Percentiles rank a stretch among this genome's conserved stretches.
phyloP scores from a whole-genome alignment of 768 basidiomycete genomes.

The Guyanaporus albipodus region DNA sequence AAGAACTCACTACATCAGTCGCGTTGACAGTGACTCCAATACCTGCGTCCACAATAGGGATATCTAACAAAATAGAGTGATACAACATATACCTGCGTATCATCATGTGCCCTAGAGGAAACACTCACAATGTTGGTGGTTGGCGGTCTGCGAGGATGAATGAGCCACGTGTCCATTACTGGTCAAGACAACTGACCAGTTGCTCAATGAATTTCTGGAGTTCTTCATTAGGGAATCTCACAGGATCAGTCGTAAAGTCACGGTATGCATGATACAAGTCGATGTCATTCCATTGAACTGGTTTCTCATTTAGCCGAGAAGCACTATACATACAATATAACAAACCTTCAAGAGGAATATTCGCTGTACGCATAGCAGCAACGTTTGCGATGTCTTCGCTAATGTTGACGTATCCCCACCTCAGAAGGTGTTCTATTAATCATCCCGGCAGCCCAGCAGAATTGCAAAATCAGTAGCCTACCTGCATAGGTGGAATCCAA shows the following conservation, averaged over 20 bases:
- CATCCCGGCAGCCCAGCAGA: neutral
- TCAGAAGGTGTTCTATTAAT: neutral
- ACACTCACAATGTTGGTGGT: slow-evolving; percentile 30
- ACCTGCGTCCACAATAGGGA: slow-evolving; percentile 69
- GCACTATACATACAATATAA: neutral
- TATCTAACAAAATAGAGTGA: slow-evolving; percentile 37
- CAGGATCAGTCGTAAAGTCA: slow-evolving; percentile 68
- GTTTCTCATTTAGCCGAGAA: neutral
- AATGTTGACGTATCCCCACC: slow-evolving; percentile 50
- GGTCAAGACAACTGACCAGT: slow-evolving; percentile 41
- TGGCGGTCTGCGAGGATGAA: slow-evolving; percentile 12
- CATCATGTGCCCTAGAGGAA: neutral
- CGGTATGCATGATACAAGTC: slow-evolving; percentile 66
- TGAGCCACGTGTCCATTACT: slow-evolving; percentile 1
- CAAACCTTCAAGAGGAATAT: slow-evolving; percentile 73
- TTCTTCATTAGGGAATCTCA: slow-evolving; percentile 54
- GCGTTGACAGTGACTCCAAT: slow-evolving; percentile 53
- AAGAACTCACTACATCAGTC: slow-evolving; percentile 54
- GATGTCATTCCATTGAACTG: slow-evolving; percentile 79
- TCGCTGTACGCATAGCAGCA: slow-evolving; percentile 56
- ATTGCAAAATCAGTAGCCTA: slow-evolving; percentile 19
- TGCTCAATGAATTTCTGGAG: slow-evolving; percentile 50
- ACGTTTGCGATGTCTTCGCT: slow-evolving; percentile 55
- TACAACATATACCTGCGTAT: neutral
- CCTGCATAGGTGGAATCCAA: slow-evolving; percentile 76